These are phyloP conservation scores for Malassezia sympodialis DNA, from an alignment of 1,284 basidiomycete species.

Conservation along the genomic window DNA sequence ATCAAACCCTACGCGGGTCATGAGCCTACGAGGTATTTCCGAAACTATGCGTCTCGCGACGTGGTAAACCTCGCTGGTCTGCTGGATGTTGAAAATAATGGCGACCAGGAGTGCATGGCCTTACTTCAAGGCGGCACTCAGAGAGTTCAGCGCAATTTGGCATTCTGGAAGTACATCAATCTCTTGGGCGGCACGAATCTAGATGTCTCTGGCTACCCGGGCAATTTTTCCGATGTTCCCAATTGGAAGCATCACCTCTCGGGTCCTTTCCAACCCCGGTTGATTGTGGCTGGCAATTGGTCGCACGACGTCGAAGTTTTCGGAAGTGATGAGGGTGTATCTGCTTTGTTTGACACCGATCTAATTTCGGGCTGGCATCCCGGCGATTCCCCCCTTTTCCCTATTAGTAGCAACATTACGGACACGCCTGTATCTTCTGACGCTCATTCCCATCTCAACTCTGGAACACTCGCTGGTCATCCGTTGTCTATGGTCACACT, in stretches of 20 bases:
- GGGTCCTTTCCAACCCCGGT: background rate
- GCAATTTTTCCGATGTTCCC: constrained; percentile 23
- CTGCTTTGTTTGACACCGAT: constrained; percentile 2
- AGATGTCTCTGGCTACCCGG: constrained; percentile 19
- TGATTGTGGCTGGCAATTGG: background rate
- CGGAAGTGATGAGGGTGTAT: background rate
- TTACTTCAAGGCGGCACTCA: constrained; percentile 22
- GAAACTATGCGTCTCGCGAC: constrained; percentile 24
- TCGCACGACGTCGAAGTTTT: constrained; percentile 8
- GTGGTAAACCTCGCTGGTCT: constrained; percentile 29
- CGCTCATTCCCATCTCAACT: background rate
- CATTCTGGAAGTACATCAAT: constrained; percentile 40
- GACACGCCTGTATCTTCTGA: background rate
- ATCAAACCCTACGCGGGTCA: background rate
- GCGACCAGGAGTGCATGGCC: constrained; percentile 37
- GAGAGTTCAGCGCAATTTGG: constrained; percentile 21
- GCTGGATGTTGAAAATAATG: constrained; percentile 18
- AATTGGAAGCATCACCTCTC: background rate
- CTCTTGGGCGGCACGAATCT: constrained; percentile 19
- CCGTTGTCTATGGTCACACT: background rate
- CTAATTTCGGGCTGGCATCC: constrained; percentile 5
- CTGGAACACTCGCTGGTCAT: background rate
- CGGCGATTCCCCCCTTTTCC: background rate
- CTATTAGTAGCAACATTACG: background rate
- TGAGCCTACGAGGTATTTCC: constrained; percentile 11